Evolutionary conservation across 345 rosid species (phyloP).

Genomic region (Lepidium aucheri): DNA sequence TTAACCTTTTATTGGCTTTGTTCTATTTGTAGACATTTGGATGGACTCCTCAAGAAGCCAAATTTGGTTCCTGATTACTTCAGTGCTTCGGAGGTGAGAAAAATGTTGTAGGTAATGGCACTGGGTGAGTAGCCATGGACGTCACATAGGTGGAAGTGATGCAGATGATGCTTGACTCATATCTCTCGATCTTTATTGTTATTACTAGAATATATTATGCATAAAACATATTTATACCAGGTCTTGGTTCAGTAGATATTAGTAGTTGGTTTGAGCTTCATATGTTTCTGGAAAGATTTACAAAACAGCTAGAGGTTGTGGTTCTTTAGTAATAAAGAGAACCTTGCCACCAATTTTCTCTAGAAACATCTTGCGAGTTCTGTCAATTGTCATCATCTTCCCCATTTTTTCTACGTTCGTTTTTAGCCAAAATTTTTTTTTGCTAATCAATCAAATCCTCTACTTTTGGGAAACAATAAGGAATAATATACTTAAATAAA

Average conservation of each 20-base stretch:
- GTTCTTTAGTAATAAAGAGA: conserved; percentile 75
- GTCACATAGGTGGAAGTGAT: too few relatives aligned
- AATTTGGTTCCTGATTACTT: conserved; percentile 86
- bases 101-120: conserved; percentile 4
- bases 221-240: conserved; percentile 19
- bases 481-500: neutral
- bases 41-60: conserved; percentile 92
- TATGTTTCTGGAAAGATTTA: conserved; percentile 7
- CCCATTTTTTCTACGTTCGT: conserved; percentile 39
- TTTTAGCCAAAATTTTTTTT: conserved; percentile 16
- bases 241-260: conserved; percentile 11
- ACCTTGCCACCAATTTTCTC: conserved; percentile 99
- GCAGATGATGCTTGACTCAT: too few relatives aligned
- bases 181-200: too few relatives aligned
- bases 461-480: neutral
- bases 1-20: conserved; percentile 3
- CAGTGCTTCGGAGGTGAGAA: conserved; percentile 74
- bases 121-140: too few relatives aligned
- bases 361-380: conserved; percentile 58
- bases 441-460: neutral
- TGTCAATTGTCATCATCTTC: conserved; percentile 55
- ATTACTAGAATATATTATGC: too few relatives aligned
- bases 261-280: conserved; percentile 17
- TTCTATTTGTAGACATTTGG: conserved; percentile 62
- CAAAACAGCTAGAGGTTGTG: conserved; percentile 6